These are phyloP conservation scores for Dipteronia dyeriana DNA, from an alignment of 345 rosid species.

Conservation along the genomic window DNA sequence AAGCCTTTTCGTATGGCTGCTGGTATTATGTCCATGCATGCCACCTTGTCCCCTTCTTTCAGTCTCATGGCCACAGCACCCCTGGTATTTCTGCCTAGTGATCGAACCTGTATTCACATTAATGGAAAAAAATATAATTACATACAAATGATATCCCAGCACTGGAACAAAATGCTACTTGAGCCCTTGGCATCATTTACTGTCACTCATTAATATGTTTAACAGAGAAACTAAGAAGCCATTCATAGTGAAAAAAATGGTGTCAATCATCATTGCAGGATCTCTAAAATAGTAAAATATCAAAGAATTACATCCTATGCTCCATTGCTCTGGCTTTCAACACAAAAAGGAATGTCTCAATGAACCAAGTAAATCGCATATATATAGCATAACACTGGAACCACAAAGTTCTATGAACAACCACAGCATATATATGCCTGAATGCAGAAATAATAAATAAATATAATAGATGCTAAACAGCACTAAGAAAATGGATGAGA, in stretches of 20 bases:
- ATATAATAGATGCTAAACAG: neutral
- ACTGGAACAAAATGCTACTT: neutral
- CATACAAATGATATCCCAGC: neutral
- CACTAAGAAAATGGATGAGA: neutral
- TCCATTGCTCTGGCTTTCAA: neutral
- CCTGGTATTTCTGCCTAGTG: slow-evolving; percentile 81
- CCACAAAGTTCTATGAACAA: neutral
- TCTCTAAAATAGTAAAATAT: neutral
- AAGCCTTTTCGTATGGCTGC: slow-evolving; percentile 54
- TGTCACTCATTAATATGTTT: too few relatives aligned
- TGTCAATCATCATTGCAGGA: neutral
- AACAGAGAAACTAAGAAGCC: too few relatives aligned
- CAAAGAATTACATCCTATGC: neutral
- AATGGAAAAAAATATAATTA: neutral
- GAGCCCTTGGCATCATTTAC: neutral
- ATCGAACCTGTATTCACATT: slow-evolving; percentile 61
- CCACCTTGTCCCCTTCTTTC: slow-evolving; percentile 77
- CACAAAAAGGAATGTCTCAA: neutral
- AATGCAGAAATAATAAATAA: neutral
- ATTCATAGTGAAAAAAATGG: too few relatives aligned
- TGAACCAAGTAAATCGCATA: neutral
- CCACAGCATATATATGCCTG: neutral
- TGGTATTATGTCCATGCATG: slow-evolving; percentile 89
- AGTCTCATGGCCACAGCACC: slow-evolving; percentile 91
- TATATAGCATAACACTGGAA: neutral